phyloP scores from a whole-genome alignment of 371 early-diverging fungal genomes.

The Fennellomyces sp. region DNA sequence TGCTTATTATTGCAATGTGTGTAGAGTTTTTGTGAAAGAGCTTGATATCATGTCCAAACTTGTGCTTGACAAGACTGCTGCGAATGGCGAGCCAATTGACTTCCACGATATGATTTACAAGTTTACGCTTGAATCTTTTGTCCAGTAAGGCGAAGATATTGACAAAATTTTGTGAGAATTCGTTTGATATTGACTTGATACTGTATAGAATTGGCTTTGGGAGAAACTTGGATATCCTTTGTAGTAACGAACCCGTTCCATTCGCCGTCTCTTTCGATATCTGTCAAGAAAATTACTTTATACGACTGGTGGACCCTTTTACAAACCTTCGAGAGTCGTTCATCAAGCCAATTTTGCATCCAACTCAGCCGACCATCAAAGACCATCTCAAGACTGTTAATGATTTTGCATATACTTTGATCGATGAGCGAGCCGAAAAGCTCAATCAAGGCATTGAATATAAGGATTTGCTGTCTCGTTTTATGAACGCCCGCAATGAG shows the following conservation, averaged over 20 bases:
- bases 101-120: slow-evolving; percentile 61
- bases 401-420: slow-evolving; percentile 48
- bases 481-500: slow-evolving; percentile 59
- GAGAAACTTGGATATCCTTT: slow-evolving; percentile 8
- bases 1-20: no score
- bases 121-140: slow-evolving; percentile 64
- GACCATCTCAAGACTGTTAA: slow-evolving; percentile 49
- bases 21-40: slow-evolving; percentile 44
- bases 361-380: slow-evolving; percentile 40
- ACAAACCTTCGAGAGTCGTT: slow-evolving; percentile 47
- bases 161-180: not conserved
- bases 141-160: slow-evolving; percentile 34
- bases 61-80: slow-evolving; percentile 35
- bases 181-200: no score
- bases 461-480: slow-evolving; percentile 62
- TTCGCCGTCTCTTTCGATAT: slow-evolving; percentile 57
- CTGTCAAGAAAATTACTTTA: slow-evolving; percentile 40
- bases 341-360: slow-evolving; percentile 11
- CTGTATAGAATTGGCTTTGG: slow-evolving; percentile 4
- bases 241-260: slow-evolving; percentile 32
- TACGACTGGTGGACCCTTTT: slow-evolving; percentile 52
- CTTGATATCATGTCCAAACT: slow-evolving; percentile 23
- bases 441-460: slow-evolving; percentile 40
- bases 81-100: slow-evolving; percentile 43
- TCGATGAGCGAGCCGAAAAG: slow-evolving; percentile 34